These are phyloP conservation scores for Sistotremastrum suecicum DNA, from an alignment of 768 basidiomycete species.

Conservation along the genomic window DNA sequence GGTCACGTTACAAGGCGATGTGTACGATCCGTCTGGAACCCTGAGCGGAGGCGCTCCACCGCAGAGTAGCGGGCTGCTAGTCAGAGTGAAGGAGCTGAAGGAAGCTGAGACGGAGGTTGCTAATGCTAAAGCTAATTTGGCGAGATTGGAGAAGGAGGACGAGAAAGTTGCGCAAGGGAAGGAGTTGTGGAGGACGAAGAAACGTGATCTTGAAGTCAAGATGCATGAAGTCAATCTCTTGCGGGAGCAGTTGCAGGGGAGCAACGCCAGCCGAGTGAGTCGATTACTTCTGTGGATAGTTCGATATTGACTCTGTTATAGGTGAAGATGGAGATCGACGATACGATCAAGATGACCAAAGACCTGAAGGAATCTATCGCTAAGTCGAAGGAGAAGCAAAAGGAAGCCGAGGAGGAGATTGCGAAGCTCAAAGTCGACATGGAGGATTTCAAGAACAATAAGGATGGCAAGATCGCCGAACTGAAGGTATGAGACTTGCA, in stretches of 20 bases:
- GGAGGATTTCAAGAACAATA: constrained; percentile 97
- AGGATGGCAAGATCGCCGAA: constrained; percentile 91
- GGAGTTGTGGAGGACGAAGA: constrained; percentile 45
- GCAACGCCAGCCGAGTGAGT: constrained; percentile 78
- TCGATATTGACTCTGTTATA: background rate
- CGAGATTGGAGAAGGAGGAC: constrained; percentile 41
- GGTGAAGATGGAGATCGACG: constrained; percentile 68
- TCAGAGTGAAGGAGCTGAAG: constrained; percentile 74
- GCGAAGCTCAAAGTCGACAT: constrained; percentile 91
- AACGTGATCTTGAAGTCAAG: constrained; percentile 74
- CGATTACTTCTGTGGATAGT: background rate
- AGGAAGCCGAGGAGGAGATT: constrained; percentile 58
- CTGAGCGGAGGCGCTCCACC: constrained; percentile 86
- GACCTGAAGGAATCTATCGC: constrained; percentile 45
- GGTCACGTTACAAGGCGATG: constrained; percentile 88
- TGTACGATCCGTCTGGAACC: constrained; percentile 93
- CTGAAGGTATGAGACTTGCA: constrained; percentile 49
- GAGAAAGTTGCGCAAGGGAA: constrained; percentile 34
- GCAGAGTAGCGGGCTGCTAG: constrained; percentile 52
- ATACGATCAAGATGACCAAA: constrained; percentile 46
- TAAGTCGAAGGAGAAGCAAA: constrained; percentile 62
- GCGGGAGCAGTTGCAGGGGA: constrained; percentile 74
- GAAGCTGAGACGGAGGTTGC: constrained; percentile 47
- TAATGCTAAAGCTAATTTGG: constrained; percentile 33
- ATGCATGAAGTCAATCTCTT: constrained; percentile 73